A percentile compares a stretch with the other conserved stretches of the same genome.
These are phyloP conservation scores for Fusarium nurragi DNA, from an alignment of 2,329 filamentous ascomycete genomes.

Conservation along the genomic window DNA sequence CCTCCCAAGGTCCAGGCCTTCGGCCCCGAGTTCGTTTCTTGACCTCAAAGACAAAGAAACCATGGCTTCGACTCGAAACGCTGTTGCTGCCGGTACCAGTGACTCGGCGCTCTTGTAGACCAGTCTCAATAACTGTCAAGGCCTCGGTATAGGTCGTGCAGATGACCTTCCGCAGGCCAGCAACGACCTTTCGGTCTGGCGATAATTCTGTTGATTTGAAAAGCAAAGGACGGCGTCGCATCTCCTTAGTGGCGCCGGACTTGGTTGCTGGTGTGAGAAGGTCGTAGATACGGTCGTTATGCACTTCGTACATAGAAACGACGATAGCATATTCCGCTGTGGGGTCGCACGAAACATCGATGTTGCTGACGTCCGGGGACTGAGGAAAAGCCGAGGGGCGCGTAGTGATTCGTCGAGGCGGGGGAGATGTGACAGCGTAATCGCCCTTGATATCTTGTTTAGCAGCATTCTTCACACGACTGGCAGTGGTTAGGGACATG, in stretches of 20 bases:
- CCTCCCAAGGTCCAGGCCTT: slow-evolving; percentile 70
- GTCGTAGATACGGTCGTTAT: slow-evolving; percentile 98
- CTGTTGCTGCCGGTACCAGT: slow-evolving; percentile 94
- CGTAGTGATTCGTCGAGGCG: slow-evolving; percentile 70
- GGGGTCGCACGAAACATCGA: slow-evolving; percentile 68
- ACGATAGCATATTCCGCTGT: slow-evolving; percentile 86
- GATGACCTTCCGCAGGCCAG: slow-evolving; percentile 88
- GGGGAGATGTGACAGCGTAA: slow-evolving; percentile 56
- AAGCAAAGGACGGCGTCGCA: slow-evolving; percentile 79
- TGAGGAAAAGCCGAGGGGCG: slow-evolving; percentile 77
- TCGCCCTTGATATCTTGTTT: slow-evolving; percentile 62
- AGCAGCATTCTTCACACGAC: slow-evolving; percentile 57
- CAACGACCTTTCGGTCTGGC: slow-evolving; percentile 92
- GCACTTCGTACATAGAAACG: slow-evolving; percentile 98
- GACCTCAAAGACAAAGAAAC: slow-evolving; percentile 95
- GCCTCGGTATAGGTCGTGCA: slow-evolving; percentile 86
- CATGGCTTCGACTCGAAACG: slow-evolving; percentile 89
- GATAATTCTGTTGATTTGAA: slow-evolving; percentile 93
- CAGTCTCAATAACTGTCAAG: slow-evolving; percentile 87
- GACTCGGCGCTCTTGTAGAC: slow-evolving; percentile 85
- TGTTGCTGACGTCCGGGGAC: slow-evolving; percentile 76
- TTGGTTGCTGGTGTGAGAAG: slow-evolving; percentile 75
- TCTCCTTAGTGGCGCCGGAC: slow-evolving; percentile 72
- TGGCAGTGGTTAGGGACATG: slow-evolving; percentile 59
- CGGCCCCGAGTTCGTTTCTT: slow-evolving; percentile 74